These are phyloP conservation scores for Trichoderma orchidacearum DNA, from an alignment of 495 filamentous ascomycete species.

Conservation along the genomic window DNA sequence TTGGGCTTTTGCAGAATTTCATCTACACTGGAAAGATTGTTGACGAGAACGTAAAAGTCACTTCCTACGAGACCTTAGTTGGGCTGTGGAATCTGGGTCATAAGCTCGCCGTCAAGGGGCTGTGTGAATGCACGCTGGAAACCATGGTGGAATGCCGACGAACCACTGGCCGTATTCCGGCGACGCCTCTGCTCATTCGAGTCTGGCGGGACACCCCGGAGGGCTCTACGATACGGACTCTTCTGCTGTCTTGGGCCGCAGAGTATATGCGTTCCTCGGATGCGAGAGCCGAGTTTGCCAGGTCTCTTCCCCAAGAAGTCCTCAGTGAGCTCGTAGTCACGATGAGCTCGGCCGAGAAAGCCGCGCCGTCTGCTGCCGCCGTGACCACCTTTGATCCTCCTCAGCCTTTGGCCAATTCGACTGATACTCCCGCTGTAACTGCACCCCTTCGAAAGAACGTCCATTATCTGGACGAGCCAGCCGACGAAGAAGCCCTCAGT, in stretches of 20 bases:
- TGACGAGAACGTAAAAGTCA: slow-evolving; percentile 19
- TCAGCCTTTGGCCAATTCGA: neutral
- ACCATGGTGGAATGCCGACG: slow-evolving; percentile 36
- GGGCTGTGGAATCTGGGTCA: slow-evolving; percentile 37
- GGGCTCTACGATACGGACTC: slow-evolving; percentile 36
- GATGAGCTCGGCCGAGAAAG: slow-evolving; percentile 32
- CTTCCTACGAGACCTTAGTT: slow-evolving; percentile 35
- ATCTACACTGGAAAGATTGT: slow-evolving; percentile 34
- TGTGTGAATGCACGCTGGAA: slow-evolving; percentile 35
- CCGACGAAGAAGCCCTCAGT: slow-evolving; percentile 11
- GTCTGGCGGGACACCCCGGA: slow-evolving; percentile 42
- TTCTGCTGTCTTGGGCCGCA: slow-evolving; percentile 40
- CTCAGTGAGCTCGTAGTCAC: slow-evolving; percentile 39
- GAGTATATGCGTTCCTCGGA: slow-evolving; percentile 40
- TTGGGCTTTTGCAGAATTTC: slow-evolving; percentile 37
- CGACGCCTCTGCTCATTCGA: slow-evolving; percentile 35
- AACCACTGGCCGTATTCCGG: slow-evolving; percentile 32
- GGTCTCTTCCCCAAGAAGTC: slow-evolving; percentile 39
- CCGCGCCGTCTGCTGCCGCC: slow-evolving; percentile 8
- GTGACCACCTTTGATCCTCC: neutral
- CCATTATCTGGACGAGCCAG: slow-evolving; percentile 19
- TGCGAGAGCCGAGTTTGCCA: slow-evolving; percentile 32
- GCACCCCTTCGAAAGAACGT: slow-evolving; percentile 21
- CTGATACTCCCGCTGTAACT: neutral
- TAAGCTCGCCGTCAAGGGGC: slow-evolving; percentile 34